Conservation (phyloP, 805 yeast species). For the Schwanniomyces vanrijiae region DNA sequence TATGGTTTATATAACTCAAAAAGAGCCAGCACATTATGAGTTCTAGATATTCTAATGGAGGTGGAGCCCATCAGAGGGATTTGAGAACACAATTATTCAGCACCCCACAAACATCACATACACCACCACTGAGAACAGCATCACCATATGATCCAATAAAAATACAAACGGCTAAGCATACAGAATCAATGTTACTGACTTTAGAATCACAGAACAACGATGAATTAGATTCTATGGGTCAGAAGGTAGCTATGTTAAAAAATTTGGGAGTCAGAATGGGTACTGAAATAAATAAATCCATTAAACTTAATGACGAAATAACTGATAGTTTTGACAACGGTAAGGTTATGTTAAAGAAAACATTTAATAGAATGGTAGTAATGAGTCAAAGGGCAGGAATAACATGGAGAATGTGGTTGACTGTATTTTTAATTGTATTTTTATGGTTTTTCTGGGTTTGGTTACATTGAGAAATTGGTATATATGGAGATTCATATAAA, state of each 20-base stretch:
- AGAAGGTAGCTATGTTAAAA: slow-evolving; percentile 41
- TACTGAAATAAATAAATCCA: slow-evolving; percentile 40
- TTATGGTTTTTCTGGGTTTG: slow-evolving; percentile 44
- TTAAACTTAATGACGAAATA: slow-evolving; percentile 41
- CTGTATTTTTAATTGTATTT: slow-evolving; percentile 35
- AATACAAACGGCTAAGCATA: slow-evolving; percentile 32
- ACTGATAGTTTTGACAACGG: slow-evolving; percentile 41
- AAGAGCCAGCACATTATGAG: slow-evolving; percentile 14
- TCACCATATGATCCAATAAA: slow-evolving; percentile 40
- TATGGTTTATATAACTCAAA: background rate
- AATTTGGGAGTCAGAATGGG: slow-evolving; percentile 45
- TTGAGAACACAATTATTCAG: slow-evolving; percentile 41
- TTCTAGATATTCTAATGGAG: slow-evolving; percentile 26
- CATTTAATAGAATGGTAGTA: slow-evolving; percentile 42
- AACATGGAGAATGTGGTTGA: slow-evolving; percentile 45
- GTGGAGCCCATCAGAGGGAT: slow-evolving; percentile 43
- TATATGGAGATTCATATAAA: background rate
- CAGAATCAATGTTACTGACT: slow-evolving; percentile 42
- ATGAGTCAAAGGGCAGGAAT: slow-evolving; percentile 49
- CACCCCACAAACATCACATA: slow-evolving; percentile 18
- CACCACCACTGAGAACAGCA: slow-evolving; percentile 28
- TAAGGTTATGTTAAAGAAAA: slow-evolving; percentile 38
- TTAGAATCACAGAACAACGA: slow-evolving; percentile 44
- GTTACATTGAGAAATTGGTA: slow-evolving; percentile 20
- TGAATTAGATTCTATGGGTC: slow-evolving; percentile 41